Evolutionary conservation across 345 rosid genomes (phyloP), one percentile per base, ranked within the genome.

Genomic region (Turritis glabra): DNA sequence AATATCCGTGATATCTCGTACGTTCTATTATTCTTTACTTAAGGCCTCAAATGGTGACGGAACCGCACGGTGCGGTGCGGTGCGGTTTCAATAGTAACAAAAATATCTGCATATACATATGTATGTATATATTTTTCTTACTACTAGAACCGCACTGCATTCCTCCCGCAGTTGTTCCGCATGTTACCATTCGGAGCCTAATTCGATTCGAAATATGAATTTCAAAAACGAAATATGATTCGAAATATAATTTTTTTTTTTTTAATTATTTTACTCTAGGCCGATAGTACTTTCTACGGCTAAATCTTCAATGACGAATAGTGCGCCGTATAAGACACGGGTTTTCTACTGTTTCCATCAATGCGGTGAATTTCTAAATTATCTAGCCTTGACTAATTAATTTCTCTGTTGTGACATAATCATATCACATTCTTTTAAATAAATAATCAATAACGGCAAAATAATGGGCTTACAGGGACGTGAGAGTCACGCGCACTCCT

Each of bases 401-500:
- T 33, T 26, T 61, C 8, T 58, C 15, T 17, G 22, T 46, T 59
- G 29, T 71, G 19, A 69, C 65, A 56, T 56, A 27, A 43, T 56
- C 54, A 40, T 41, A 14, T 32, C 47, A 41, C 38, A 41, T 41
- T 46, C 19, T 15, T 7, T 30, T 13, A 54, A 55, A n/a, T 29
- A 75, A 29, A 23, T n/a, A 44, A 69, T 4, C 29, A 32, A 5
- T 4, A 38, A 23, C 1, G 9, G 15, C 43, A 8, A 18, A 22
- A 47, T 14, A 27, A 18, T 25, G 23, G 19, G 25, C 79, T 79
- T 68, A 79, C 79, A 25, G 82, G 82, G 54, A 79, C 79, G 63
- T 74, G 79, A 50, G 82, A 74, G 75, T 79, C 82, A 69, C 82
- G 78, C 10, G 82, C 82, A 69, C 71, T 79, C 19, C 82, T 74